A percentile compares a stretch with the other conserved stretches of the same genome.
Conservation (phyloP, 2,329 filamentous ascomycete species). For the Neonectria hederae region DNA sequence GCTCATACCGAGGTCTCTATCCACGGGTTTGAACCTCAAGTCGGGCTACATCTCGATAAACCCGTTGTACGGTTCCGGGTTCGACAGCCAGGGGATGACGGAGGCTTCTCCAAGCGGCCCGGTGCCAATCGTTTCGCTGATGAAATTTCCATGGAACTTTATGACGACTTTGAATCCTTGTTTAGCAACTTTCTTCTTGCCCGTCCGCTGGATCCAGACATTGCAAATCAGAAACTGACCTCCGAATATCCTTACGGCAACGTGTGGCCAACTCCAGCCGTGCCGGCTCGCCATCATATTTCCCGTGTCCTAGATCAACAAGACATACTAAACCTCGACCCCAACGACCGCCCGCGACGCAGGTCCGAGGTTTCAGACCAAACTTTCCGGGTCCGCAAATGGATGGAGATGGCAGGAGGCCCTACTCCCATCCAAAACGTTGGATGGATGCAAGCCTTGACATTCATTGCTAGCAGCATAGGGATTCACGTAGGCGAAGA, state of each 20-base stretch:
- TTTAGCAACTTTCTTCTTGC: conserved; percentile 76
- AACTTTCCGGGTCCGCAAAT: conserved; percentile 78
- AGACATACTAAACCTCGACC: conserved; percentile 38
- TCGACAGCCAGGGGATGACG: conserved; percentile 34
- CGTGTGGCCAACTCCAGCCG: conserved; percentile 80
- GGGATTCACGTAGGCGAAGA: conserved; percentile 57
- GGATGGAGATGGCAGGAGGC: conserved; percentile 71
- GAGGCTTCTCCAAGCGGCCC: conserved; percentile 31
- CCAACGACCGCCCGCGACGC: conserved; percentile 54
- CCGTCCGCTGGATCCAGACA: conserved; percentile 54
- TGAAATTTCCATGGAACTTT: conserved; percentile 63
- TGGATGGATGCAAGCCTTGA: not conserved
- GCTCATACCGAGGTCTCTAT: conserved; percentile 73
- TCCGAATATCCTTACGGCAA: conserved; percentile 56
- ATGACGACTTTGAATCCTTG: conserved; percentile 58
- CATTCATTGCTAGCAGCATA: not conserved
- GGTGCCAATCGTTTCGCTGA: conserved; percentile 55
- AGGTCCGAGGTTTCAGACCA: conserved; percentile 71
- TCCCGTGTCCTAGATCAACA: conserved; percentile 43
- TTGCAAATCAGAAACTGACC: conserved; percentile 44
- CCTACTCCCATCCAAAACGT: conserved; percentile 17
- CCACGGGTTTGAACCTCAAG: conserved; percentile 74
- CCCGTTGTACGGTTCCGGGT: conserved; percentile 70
- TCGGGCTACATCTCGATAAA: conserved; percentile 78
- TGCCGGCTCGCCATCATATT: conserved; percentile 71